Evolutionary conservation across 1,284 basidiomycete genomes (phyloP), one percentile per base, ranked within the genome.

Genomic region (Rhodotorula sp.): DNA sequence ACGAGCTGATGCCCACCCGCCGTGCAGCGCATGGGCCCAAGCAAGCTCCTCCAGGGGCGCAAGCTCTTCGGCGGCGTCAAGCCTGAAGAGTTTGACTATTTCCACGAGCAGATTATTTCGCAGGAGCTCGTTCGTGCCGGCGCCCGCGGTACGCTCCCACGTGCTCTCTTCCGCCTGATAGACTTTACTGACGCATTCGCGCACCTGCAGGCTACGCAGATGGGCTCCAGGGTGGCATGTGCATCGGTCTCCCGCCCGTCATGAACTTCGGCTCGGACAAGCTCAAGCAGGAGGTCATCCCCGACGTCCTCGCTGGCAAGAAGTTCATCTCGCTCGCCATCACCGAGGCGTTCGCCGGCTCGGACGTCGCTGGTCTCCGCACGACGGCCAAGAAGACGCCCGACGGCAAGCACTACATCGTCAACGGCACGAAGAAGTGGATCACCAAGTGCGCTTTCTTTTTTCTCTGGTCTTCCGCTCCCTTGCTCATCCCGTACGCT

Each of bases 11-110:
- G 36, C 55, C 48, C 2, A 54, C 34, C 13, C n/a, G 9, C 2
- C 25, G 10, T 13, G 25, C 41, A 72, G 70, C 88, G 93, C 61
- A 84, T 97, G 81, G 95, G 95, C 29, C 87, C 87, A 8, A 85
- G 85, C 29, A 85, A 86, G 79, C 94, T 97, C 79, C 84, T 98
- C 48, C 85, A 91, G 79, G 94, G 72, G 7, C 86, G 88, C 39
- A 87, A 85, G 39, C 85, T 97, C 25, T 90, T 94, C 85, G 87
- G 88, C 71, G 95, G 91, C 41, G 89, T 97, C 72, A 90, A 88
- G 78, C 91, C 92, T 15, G 94, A 97, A 81, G 88, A 96, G 79
- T 90, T 94, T 86, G 88, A 92, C 80, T 91, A 91, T 80, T 92
- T 93, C 84, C 90, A 91, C 79, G 91, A 92, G 82, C 69, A 76